These are phyloP conservation scores for Aspergillus uvarum DNA, from an alignment of 2,329 filamentous ascomycete species.

Conservation along the genomic window DNA sequence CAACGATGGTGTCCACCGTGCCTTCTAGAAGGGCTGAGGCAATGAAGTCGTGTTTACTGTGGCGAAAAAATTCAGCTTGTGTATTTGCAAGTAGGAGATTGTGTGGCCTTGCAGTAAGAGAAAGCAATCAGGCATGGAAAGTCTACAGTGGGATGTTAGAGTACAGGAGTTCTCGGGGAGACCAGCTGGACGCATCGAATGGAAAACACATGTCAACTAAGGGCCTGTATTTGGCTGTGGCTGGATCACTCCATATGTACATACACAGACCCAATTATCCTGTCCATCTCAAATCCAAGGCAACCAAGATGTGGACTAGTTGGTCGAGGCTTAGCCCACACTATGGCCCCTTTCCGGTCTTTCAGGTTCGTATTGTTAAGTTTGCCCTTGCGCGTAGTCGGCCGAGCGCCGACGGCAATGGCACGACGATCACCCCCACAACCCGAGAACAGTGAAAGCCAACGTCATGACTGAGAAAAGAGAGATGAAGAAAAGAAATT, in stretches of 20 bases:
- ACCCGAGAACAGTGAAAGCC: not conserved
- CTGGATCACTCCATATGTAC: not conserved
- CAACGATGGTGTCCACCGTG: too few relatives aligned
- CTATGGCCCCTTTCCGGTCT: not conserved
- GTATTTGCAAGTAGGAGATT: too few relatives aligned
- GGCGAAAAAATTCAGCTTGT: too few relatives aligned
- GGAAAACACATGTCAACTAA: not conserved
- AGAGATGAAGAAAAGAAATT: conserved; percentile 3
- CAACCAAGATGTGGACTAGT: not conserved
- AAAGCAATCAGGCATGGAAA: too few relatives aligned
- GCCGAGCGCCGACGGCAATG: not conserved
- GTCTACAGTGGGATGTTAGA: too few relatives aligned
- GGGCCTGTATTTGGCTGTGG: not conserved
- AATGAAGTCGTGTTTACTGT: too few relatives aligned
- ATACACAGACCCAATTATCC: not conserved
- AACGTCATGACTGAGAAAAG: not conserved
- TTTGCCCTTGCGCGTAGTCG: not conserved
- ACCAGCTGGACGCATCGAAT: too few relatives aligned
- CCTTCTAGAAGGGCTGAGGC: too few relatives aligned
- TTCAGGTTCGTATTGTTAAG: not conserved
- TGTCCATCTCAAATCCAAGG: not conserved
- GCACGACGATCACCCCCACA: not conserved
- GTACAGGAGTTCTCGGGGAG: too few relatives aligned
- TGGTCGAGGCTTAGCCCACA: not conserved
- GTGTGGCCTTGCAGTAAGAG: too few relatives aligned